Percentiles rank a stretch among this genome's conserved stretches.
These are phyloP conservation scores for Sugiyamaella valdiviana DNA, from an alignment of 805 yeast genomes.

Conservation along the genomic window DNA sequence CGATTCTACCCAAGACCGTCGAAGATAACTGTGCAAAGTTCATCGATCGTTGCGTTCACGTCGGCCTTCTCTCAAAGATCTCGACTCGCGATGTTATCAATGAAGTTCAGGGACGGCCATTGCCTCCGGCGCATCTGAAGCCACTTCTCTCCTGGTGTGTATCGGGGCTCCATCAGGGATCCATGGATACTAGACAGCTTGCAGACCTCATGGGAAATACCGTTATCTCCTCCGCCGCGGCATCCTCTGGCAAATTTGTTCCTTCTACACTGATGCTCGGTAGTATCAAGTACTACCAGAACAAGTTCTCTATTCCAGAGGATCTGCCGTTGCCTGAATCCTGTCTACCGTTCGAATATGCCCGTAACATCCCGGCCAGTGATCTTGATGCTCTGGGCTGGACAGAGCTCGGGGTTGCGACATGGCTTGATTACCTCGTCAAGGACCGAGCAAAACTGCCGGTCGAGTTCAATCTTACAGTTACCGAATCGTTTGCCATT, in stretches of 20 bases:
- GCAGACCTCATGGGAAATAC: background rate
- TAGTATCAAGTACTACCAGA: conserved; percentile 24
- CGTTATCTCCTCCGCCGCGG: background rate
- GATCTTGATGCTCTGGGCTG: conserved; percentile 26
- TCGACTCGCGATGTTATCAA: conserved; percentile 23
- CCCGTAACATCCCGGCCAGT: conserved; percentile 13
- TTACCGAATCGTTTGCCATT: conserved; percentile 24
- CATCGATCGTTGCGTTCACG: conserved; percentile 22
- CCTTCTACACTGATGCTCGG: conserved; percentile 21
- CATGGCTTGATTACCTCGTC: conserved; percentile 23
- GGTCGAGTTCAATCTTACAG: conserved; percentile 16
- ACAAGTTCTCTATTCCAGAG: conserved; percentile 20
- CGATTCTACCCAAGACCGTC: conserved; percentile 25
- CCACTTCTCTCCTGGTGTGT: conserved; percentile 29
- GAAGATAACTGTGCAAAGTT: conserved; percentile 22
- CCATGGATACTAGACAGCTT: background rate
- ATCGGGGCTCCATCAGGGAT: background rate
- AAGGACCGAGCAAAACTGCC: conserved; percentile 7
- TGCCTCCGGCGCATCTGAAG: conserved; percentile 18
- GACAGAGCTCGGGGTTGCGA: conserved; percentile 20
- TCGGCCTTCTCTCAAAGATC: conserved; percentile 24
- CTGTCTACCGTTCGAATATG: conserved; percentile 28
- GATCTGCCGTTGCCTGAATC: conserved; percentile 28
- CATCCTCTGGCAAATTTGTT: background rate
- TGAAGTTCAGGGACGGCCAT: conserved; percentile 28